Conservation (phyloP, 1,139 yeast species). For the Suhomyces ambrosiae region DNA sequence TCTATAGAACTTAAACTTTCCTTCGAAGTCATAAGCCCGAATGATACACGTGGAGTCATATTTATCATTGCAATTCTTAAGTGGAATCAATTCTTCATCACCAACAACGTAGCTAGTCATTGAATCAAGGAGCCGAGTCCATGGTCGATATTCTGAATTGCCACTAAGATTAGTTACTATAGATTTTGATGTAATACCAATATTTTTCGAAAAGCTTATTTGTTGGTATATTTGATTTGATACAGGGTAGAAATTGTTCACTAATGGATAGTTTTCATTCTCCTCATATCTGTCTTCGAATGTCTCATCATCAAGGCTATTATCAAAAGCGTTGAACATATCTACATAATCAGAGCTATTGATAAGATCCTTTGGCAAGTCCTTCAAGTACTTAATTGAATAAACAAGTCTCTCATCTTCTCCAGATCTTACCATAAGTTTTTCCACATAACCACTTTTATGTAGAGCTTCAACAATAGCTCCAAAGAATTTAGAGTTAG, state of each 20-base stretch:
- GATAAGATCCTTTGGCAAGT: slow-evolving; percentile 40
- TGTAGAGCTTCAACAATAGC: slow-evolving; percentile 55
- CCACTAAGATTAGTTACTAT: slow-evolving; percentile 57
- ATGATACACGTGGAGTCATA: slow-evolving; percentile 42
- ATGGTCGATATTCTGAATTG: slow-evolving; percentile 49
- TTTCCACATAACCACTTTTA: slow-evolving; percentile 54
- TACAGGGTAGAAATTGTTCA: slow-evolving; percentile 61
- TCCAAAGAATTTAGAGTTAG: slow-evolving; percentile 52
- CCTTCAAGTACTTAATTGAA: slow-evolving; percentile 62
- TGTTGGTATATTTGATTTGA: slow-evolving; percentile 61
- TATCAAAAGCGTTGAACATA: slow-evolving; percentile 15
- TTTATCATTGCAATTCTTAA: slow-evolving; percentile 27
- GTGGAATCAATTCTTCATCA: slow-evolving; percentile 24
- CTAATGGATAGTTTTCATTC: slow-evolving; percentile 24
- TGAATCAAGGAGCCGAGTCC: slow-evolving; percentile 52
- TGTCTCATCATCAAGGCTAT: slow-evolving; percentile 20
- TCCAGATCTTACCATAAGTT: slow-evolving; percentile 58
- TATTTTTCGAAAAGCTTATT: slow-evolving; percentile 37
- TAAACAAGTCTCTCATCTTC: slow-evolving; percentile 48
- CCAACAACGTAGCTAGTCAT: slow-evolving; percentile 38
- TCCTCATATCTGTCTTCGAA: slow-evolving; percentile 12
- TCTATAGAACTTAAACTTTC: slow-evolving; percentile 71
- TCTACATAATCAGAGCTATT: slow-evolving; percentile 29
- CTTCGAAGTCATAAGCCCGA: slow-evolving; percentile 70
- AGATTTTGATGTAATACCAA: slow-evolving; percentile 63